Evolutionary conservation across 108 stramenopile genomes (phyloP).

Genomic region (Skeletonema tropicum): DNA sequence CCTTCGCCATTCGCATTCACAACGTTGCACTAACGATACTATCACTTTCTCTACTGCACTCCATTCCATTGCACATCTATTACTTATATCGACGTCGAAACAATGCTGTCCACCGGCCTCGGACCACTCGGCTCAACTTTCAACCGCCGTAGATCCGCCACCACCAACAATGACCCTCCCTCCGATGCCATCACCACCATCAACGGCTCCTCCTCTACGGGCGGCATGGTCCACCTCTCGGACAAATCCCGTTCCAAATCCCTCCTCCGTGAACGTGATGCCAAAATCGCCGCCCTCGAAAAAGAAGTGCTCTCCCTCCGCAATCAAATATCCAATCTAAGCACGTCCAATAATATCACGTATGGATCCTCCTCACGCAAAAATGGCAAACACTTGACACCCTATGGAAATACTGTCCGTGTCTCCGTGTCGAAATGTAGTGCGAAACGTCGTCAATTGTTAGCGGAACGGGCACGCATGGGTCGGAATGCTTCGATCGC

Average conservation of each 20-base stretch:
- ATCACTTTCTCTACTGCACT: background rate
- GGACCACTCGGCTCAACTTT: background rate
- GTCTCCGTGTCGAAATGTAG: conserved; percentile 31
- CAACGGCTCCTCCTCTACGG: background rate
- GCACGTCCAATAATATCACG: no score
- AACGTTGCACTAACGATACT: no score
- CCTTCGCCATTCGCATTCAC: no score
- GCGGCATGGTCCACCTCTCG: conserved; percentile 18
- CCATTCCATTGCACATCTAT: background rate
- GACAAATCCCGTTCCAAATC: conserved; percentile 47
- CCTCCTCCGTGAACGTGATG: conserved; percentile 63
- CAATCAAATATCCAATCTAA: conserved; percentile 51
- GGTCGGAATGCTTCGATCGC: conserved; percentile 87
- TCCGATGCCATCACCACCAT: background rate
- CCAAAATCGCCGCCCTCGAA: conserved; percentile 69
- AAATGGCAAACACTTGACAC: conserved; percentile 25
- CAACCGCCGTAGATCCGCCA: background rate
- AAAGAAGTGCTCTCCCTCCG: conserved; percentile 56
- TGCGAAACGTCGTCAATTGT: conserved; percentile 28
- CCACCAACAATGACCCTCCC: background rate
- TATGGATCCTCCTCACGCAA: conserved; percentile 12
- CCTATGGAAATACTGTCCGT: conserved; percentile 44
- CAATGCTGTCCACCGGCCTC: background rate
- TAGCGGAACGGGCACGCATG: conserved; percentile 46
- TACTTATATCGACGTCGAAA: background rate